phyloP scores from a whole-genome alignment of 257 asterid genomes.

The Nyctanthes arbortristis region DNA sequence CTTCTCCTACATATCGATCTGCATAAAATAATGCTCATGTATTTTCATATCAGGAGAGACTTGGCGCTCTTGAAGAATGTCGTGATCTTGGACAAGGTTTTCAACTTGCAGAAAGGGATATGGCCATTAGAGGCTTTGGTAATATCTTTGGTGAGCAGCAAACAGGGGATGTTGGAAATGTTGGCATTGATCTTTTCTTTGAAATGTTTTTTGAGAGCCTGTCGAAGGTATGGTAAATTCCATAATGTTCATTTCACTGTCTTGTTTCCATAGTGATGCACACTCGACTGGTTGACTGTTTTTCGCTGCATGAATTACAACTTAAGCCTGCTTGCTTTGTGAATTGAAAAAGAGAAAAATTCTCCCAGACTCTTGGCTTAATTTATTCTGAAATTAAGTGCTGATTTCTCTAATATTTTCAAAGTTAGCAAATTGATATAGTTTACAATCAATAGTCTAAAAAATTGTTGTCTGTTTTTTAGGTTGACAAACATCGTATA shows the following conservation, averaged over 20 bases:
- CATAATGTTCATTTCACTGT: background rate
- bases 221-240: constrained; percentile 67
- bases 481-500: constrained; percentile 91
- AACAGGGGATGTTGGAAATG: constrained; percentile 98
- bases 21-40: constrained; percentile 21
- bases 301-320: constrained; percentile 7
- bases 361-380: background rate
- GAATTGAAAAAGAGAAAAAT: background rate
- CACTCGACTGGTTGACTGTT: too few species aligned
- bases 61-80: constrained; percentile 90
- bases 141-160: constrained; percentile 96
- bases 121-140: constrained; percentile 97
- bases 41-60: constrained; percentile 72
- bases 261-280: background rate
- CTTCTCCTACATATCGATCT: constrained; percentile 4
- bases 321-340: constrained; percentile 17
- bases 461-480: constrained; percentile 35
- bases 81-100: constrained; percentile 93
- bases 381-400: constrained; percentile 14
- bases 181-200: constrained; percentile 96
- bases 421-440: background rate
- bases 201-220: constrained; percentile 97
- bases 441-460: constrained; percentile 20
- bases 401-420: constrained; percentile 15
- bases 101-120: constrained; percentile 96